phyloP scores from a whole-genome alignment of 306 rosid species.

The Astragalus membranaceus region DNA sequence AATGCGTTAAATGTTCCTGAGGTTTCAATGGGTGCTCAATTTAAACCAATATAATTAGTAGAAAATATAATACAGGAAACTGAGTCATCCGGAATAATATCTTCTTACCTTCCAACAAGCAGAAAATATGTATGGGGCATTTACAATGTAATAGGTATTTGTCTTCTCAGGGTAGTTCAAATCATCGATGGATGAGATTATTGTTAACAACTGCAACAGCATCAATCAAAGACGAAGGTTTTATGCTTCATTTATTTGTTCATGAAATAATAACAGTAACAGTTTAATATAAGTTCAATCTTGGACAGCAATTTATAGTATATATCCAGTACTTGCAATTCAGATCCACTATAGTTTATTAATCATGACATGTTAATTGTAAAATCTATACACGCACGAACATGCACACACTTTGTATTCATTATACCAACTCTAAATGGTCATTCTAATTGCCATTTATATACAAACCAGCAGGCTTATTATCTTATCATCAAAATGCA shows the following conservation, averaged over 20 bases:
- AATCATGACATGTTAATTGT: background rate
- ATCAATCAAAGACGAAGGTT: slow-evolving; percentile 15
- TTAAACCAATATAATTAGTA: background rate
- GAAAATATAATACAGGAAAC: background rate
- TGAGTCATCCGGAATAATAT: slow-evolving; percentile 12
- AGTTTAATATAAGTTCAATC: background rate
- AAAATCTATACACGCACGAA: background rate
- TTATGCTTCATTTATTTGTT: background rate
- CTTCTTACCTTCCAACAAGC: slow-evolving; percentile 89
- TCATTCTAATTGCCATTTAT: background rate
- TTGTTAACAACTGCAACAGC: slow-evolving; percentile 62
- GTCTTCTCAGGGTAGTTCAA: slow-evolving; percentile 95
- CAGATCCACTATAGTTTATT: background rate
- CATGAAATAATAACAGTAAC: background rate
- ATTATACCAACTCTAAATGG: background rate
- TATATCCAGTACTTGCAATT: background rate
- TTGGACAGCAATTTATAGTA: background rate
- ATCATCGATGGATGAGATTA: slow-evolving; percentile 85
- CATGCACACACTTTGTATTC: background rate
- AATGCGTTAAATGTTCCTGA: background rate
- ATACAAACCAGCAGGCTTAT: background rate
- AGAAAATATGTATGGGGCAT: slow-evolving; percentile 81
- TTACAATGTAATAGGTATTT: slow-evolving; percentile 80
- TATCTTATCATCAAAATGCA: slow-evolving; percentile 3
- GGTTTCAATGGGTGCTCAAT: background rate